Evolutionary conservation across 495 filamentous ascomycete genomes (phyloP).

Genomic region (Penicillium coprophilum): DNA sequence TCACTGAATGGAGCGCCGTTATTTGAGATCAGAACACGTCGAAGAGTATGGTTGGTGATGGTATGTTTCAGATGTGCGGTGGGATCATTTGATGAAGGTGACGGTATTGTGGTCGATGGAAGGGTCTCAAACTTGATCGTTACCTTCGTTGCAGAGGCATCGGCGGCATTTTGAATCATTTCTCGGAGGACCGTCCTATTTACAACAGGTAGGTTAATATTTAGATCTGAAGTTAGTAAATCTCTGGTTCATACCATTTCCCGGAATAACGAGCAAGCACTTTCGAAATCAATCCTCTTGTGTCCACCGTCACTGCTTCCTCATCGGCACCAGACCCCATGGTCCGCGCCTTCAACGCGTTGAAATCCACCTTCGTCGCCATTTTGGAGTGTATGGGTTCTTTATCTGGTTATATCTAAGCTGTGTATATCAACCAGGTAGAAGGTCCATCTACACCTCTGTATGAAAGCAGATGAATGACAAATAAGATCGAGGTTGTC

Average conservation of each 20-base stretch:
- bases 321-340: conserved; percentile 84
- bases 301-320: conserved; percentile 98
- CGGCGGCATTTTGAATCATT: conserved; percentile 96
- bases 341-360: conserved; percentile 79
- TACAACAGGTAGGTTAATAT: conserved; percentile 11
- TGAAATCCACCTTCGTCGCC: conserved; percentile 68
- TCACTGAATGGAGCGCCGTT: conserved; percentile 80
- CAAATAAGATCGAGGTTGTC: neutral
- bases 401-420: neutral
- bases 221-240: neutral
- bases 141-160: conserved; percentile 87
- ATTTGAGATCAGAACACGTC: conserved; percentile 82
- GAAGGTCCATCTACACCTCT: neutral
- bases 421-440: neutral
- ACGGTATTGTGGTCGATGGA: conserved; percentile 72
- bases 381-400: conserved; percentile 40
- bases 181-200: conserved; percentile 71
- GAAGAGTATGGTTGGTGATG: conserved; percentile 77
- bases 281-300: conserved; percentile 94
- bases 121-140: conserved; percentile 87
- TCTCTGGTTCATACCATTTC: conserved; percentile 60
- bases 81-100: conserved; percentile 63
- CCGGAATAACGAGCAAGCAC: conserved; percentile 93
- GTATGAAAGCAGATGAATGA: neutral
- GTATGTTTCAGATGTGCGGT: conserved; percentile 77